Conservation (phyloP, 306 rosid species). For the Prunus kanzakura region DNA sequence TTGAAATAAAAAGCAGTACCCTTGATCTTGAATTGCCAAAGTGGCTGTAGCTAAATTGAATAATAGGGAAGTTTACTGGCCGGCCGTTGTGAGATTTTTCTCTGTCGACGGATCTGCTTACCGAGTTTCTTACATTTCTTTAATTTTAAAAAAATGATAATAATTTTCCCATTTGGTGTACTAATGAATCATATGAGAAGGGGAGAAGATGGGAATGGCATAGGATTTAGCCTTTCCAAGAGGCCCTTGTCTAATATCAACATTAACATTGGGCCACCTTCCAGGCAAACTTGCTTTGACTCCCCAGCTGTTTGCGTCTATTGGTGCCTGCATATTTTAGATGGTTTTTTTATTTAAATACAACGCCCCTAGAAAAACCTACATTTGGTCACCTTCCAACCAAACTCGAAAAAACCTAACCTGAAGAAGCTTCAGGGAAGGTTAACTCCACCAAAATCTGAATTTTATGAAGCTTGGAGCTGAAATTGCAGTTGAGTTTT, state of each 20-base stretch:
- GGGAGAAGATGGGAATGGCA: conserved; percentile 57
- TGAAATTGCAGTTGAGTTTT: not conserved
- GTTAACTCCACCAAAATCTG: not conserved
- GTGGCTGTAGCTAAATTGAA: conserved; percentile 66
- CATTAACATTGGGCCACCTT: conserved; percentile 34
- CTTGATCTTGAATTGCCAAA: conserved; percentile 78
- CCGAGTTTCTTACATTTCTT: conserved; percentile 64
- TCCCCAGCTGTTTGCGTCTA: conserved; percentile 42
- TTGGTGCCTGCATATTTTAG: conserved; percentile 33
- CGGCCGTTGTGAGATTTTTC: conserved; percentile 55
- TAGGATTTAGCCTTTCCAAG: conserved; percentile 43
- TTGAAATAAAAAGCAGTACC: conserved; percentile 25
- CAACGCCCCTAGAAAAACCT: not conserved
- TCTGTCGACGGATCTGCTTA: conserved; percentile 74
- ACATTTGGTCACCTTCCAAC: not conserved
- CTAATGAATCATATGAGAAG: conserved; percentile 32
- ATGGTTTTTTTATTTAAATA: not conserved
- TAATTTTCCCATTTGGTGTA: not conserved
- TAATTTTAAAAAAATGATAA: not conserved
- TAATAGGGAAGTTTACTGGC: conserved; percentile 61
- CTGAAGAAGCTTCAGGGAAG: not conserved
- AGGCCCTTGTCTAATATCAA: conserved; percentile 58
- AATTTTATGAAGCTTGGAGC: not conserved
- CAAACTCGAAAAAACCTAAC: not conserved
- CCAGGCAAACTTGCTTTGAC: conserved; percentile 48